Conservation (phyloP, 176 grass and related monocot species). For the Eleusine indica region DNA sequence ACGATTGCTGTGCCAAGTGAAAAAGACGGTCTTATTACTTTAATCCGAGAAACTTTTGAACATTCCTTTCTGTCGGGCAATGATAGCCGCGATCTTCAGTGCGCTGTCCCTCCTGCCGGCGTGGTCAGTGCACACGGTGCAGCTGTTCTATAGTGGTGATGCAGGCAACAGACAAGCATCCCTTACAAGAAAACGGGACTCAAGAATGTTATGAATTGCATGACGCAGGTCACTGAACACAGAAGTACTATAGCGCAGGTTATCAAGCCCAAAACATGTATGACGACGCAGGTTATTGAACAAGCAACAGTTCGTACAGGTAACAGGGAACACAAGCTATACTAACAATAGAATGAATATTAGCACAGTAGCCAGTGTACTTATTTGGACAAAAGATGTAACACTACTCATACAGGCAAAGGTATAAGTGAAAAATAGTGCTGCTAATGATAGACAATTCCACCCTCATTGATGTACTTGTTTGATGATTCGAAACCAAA, state of each 20-base stretch:
- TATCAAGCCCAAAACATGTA: background rate
- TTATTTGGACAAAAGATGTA: slow-evolving; percentile 32
- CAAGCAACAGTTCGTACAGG: background rate
- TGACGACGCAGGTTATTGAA: background rate
- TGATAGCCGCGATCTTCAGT: no score
- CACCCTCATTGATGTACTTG: background rate
- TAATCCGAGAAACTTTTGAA: background rate
- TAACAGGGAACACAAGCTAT: no score
- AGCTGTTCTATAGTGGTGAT: no score
- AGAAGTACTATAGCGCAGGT: background rate
- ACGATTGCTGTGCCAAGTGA: background rate
- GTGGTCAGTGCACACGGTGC: no score
- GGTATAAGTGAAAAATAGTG: background rate
- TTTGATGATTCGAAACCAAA: background rate
- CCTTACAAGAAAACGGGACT: background rate
- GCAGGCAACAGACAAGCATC: background rate
- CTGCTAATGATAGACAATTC: background rate
- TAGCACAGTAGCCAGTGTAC: background rate
- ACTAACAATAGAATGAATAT: no score
- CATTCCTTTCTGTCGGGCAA: no score
- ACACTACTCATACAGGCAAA: no score
- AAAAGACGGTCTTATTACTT: background rate
- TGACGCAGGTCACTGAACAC: background rate
- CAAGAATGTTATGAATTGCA: background rate
- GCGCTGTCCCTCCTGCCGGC: no score